Evolutionary conservation across 768 basidiomycete genomes (phyloP).

Genomic region (Kockovaella imperatae): DNA sequence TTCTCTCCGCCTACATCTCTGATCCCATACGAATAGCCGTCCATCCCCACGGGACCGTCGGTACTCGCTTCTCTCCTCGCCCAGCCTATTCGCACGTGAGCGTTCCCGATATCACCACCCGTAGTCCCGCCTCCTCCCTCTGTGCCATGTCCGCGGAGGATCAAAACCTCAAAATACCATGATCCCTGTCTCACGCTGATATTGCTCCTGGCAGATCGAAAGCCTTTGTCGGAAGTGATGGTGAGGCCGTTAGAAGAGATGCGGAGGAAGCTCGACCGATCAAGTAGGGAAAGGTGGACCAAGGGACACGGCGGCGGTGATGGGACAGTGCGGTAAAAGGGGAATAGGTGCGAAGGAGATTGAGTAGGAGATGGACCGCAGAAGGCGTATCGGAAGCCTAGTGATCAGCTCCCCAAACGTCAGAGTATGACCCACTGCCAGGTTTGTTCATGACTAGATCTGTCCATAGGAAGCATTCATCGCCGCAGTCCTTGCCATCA

Average conservation of each 20-base stretch:
- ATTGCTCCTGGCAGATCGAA: conserved; percentile 81
- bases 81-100: conserved; percentile 86
- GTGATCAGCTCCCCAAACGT: background rate
- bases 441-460: conserved; percentile 40
- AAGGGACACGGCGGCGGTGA: conserved; percentile 17
- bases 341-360: conserved; percentile 23
- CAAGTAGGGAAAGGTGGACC: conserved; percentile 40
- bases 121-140: conserved; percentile 48
- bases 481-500: conserved; percentile 28
- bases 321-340: conserved; percentile 40
- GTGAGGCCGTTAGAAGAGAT: conserved; percentile 31
- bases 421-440: conserved; percentile 13
- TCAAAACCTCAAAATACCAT: conserved; percentile 89
- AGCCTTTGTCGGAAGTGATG: conserved; percentile 70
- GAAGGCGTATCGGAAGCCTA: conserved; percentile 39
- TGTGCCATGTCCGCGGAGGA: conserved; percentile 55
- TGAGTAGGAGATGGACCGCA: conserved; percentile 32
- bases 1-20: conserved; percentile 91
- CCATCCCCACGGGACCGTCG: conserved; percentile 84
- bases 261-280: conserved; percentile 39
- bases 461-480: conserved; percentile 40
- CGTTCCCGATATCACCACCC: conserved; percentile 38
- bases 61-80: conserved; percentile 85
- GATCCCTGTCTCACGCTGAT: conserved; percentile 78
- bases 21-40: conserved; percentile 85